A percentile compares a stretch with the other conserved stretches of the same genome.
phyloP scores from a whole-genome alignment of 1,284 basidiomycete species.

The Trichosporon faecale region DNA sequence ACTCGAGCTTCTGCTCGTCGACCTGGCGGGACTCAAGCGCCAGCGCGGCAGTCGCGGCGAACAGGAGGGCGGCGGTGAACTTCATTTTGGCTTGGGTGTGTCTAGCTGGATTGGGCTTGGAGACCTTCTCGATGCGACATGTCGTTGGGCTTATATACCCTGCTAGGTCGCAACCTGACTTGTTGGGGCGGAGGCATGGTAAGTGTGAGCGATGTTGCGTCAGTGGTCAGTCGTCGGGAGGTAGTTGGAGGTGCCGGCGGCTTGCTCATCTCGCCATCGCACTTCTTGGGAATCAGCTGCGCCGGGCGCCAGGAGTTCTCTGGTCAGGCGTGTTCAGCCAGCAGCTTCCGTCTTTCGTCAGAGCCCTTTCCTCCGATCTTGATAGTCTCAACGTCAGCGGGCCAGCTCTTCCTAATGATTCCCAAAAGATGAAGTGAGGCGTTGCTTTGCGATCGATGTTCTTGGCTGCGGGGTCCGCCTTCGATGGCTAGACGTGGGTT shows the following conservation, averaged over 20 bases:
- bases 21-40: not conserved
- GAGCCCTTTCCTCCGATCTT: not conserved
- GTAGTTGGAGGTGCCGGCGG: not conserved
- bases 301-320: not conserved
- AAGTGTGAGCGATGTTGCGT: not conserved
- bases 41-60: not conserved
- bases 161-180: not conserved
- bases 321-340: not conserved
- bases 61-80: slow-evolving; percentile 3
- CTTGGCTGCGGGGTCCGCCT: not conserved
- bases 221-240: not conserved
- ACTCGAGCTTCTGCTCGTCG: not conserved
- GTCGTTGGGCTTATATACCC: not conserved
- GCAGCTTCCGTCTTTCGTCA: not conserved
- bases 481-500: not conserved
- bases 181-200: too few species aligned
- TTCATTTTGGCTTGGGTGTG: not conserved
- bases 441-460: not conserved
- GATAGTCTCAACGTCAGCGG: not conserved
- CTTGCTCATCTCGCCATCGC: not conserved
- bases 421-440: not conserved
- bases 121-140: not conserved
- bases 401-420: not conserved
- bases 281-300: not conserved
- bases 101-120: not conserved